phyloP scores from a whole-genome alignment of 306 rosid species.

The Vigna radiata region DNA sequence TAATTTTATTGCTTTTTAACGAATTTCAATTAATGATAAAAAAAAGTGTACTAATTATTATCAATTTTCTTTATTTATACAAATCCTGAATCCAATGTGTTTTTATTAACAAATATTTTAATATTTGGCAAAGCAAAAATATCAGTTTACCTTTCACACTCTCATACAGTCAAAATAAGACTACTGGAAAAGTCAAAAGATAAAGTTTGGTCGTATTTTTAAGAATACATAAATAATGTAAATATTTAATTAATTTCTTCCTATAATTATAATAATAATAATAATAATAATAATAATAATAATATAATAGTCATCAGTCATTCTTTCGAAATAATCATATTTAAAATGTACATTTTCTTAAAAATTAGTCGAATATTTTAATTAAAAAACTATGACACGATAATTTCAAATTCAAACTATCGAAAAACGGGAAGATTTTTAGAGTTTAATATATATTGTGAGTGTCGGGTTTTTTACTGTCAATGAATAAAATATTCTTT shows the following conservation, averaged over 20 bases:
- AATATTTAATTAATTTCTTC: neutral
- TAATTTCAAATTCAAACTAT: neutral
- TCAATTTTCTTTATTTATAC: too few relatives aligned
- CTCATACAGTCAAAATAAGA: neutral
- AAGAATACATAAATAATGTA: neutral
- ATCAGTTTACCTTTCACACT: constrained; percentile 7
- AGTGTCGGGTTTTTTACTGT: too few relatives aligned
- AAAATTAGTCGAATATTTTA: neutral
- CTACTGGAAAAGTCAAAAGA: too few relatives aligned
- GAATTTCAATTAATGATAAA: too few relatives aligned
- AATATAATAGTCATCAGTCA: neutral
- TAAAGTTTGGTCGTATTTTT: neutral
- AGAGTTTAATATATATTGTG: too few relatives aligned
- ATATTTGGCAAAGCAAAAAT: constrained; percentile 19
- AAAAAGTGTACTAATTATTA: too few relatives aligned
- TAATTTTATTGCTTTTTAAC: too few relatives aligned
- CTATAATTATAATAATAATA: neutral
- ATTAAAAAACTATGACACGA: neutral
- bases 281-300: neutral
- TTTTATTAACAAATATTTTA: too few relatives aligned
- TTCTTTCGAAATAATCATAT: neutral
- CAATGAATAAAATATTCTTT: too few relatives aligned
- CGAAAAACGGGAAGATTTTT: too few relatives aligned
- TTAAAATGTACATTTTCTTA: neutral
- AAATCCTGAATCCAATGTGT: too few relatives aligned